These are phyloP conservation scores for Pseudogymnoascus sp. DNA, from an alignment of 2,329 filamentous ascomycete species.

Conservation along the genomic window DNA sequence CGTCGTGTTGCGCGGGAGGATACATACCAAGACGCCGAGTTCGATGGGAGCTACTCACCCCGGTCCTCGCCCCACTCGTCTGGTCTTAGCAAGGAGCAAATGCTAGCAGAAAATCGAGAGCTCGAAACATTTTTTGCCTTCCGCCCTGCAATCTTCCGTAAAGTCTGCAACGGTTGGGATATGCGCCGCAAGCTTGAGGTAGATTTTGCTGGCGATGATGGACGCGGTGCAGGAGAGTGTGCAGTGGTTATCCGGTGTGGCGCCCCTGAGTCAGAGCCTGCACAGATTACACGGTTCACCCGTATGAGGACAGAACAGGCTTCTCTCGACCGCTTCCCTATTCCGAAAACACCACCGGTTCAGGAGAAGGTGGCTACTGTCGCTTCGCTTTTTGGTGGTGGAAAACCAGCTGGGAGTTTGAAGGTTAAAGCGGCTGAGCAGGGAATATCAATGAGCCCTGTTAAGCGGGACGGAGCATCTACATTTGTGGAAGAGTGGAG, in stretches of 20 bases:
- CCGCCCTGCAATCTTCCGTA: conserved; percentile 69
- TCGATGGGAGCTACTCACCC: conserved; percentile 71
- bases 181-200: conserved; percentile 81
- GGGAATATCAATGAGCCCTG: conserved; percentile 19
- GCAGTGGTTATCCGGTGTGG: conserved; percentile 69
- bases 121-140: conserved; percentile 68
- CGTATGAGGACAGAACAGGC: conserved; percentile 35
- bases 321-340: conserved; percentile 23
- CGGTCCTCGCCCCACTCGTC: conserved; percentile 67
- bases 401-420: conserved; percentile 19
- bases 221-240: conserved; percentile 65
- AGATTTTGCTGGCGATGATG: conserved; percentile 79
- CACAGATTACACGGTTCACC: conserved; percentile 49
- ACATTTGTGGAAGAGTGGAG: conserved; percentile 55
- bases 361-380: conserved; percentile 18
- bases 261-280: conserved; percentile 19
- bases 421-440: conserved; percentile 16
- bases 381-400: conserved; percentile 27
- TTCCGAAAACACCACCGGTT: conserved; percentile 24
- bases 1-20: conserved; percentile 63
- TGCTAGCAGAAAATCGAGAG: conserved; percentile 68
- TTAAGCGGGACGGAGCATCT: conserved; percentile 23
- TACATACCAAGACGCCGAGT: conserved; percentile 58
- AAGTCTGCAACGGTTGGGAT: conserved; percentile 77
- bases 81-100: conserved; percentile 60